phyloP scores from a whole-genome alignment of 768 basidiomycete species.

The Russula olivacea region DNA sequence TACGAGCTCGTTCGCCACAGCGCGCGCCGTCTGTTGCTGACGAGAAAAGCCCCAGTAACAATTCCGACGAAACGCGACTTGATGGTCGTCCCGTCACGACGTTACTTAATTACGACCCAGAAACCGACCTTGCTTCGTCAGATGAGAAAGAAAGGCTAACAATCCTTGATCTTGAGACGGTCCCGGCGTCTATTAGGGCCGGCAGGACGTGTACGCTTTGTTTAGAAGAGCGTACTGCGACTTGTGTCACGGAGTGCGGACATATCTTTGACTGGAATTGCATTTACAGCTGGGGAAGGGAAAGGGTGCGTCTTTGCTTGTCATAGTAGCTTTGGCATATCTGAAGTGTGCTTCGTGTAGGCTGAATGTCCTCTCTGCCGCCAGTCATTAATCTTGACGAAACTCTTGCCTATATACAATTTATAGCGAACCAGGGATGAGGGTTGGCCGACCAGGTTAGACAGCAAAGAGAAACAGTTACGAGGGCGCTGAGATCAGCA shows the following conservation, averaged over 20 bases:
- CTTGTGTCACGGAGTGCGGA: slow-evolving; percentile 81
- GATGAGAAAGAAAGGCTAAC: slow-evolving; percentile 71
- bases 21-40: slow-evolving; percentile 23
- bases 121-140: slow-evolving; percentile 46
- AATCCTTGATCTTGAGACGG: slow-evolving; percentile 50
- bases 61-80: slow-evolving; percentile 40
- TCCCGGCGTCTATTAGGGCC: slow-evolving; percentile 48
- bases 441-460: slow-evolving; percentile 3
- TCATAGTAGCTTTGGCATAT: neutral
- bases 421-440: slow-evolving; percentile 42
- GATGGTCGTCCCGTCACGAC: slow-evolving; percentile 57
- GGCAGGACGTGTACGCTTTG: slow-evolving; percentile 76
- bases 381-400: slow-evolving; percentile 62
- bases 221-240: slow-evolving; percentile 77
- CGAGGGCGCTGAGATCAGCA: slow-evolving; percentile 1
- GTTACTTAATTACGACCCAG: slow-evolving; percentile 50
- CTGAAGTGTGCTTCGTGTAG: slow-evolving; percentile 34
- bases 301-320: slow-evolving; percentile 51
- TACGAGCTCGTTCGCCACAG: slow-evolving; percentile 34
- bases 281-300: slow-evolving; percentile 82
- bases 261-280: slow-evolving; percentile 90
- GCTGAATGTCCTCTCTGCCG: slow-evolving; percentile 86
- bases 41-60: slow-evolving; percentile 35
- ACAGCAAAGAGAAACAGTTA: neutral
- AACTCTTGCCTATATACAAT: slow-evolving; percentile 78